Evolutionary conservation across 129 eudicot species (phyloP), one percentile per base, ranked within the genome.

Genomic region (Sambucus nigra): DNA sequence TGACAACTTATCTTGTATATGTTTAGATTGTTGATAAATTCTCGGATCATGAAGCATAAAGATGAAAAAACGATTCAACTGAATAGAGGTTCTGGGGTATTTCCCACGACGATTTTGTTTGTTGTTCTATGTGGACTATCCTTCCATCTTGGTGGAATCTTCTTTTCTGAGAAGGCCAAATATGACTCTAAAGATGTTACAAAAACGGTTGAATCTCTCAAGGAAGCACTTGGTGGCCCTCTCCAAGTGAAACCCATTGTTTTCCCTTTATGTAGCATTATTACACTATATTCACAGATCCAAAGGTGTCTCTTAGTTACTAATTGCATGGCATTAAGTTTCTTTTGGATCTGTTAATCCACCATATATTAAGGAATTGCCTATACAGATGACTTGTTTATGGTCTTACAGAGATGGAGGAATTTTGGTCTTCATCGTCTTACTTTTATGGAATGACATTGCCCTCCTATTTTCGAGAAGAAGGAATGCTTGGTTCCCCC

Each of bases 271-370:
- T 92, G 99, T 53, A 58, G 80, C 59, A 62, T 74, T 17, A 91
- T 50, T 91, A 82, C 78, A 91, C 99, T 5, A 95, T 95, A 11
- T 91, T 95, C 82, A 91, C 99, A 23, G 99, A 91, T 77, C 99
- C 99, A 15, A 72, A 60, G 80, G 99, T 91, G 65, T 42, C n/a
- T 22, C 40, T 27, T 8, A 27, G 28, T 54, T 0, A 22, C 25
- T 29, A 31, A 16, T 28, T 8, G 3, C 24, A 4, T 38, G 41
- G n/a, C 38, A 4, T 5, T 18, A 5, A 33, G 26, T 0, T 24
- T 55, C 44, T 25, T 18, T 23, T 40, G 26, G 26, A 19, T 25
- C 29, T 42, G 0, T 9, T 40, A 26, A 10, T 13, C 7, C 21
- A 39, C 19, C 35, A 10, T 53, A 7, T 12, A 6, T 15, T 39